A percentile compares a stretch with the other conserved stretches of the same genome.
Conservation (phyloP, 768 basidiomycete species). For the Trichaptum fuscoviolaceum region DNA sequence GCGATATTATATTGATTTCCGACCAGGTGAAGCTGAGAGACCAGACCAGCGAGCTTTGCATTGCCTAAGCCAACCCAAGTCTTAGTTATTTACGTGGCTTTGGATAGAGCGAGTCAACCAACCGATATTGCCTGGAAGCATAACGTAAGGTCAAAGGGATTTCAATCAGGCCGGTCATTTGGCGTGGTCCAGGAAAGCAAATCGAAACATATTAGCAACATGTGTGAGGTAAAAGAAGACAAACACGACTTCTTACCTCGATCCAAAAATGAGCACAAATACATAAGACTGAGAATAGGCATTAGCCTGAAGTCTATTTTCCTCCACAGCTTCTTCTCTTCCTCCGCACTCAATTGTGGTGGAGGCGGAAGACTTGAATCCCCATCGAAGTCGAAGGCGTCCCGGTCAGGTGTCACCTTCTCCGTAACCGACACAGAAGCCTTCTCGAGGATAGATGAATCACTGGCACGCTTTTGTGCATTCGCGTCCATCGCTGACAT, state of each 20-base stretch:
- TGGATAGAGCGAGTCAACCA: conserved; percentile 8
- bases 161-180: not conserved
- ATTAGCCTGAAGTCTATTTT: conserved; percentile 55
- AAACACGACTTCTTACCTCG: conserved; percentile 34
- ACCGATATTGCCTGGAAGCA: conserved; percentile 51
- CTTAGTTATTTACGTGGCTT: conserved; percentile 2
- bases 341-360: conserved; percentile 33
- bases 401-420: not conserved
- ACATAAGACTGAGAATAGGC: conserved; percentile 56
- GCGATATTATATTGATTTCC: conserved; percentile 64
- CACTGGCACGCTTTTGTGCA: not conserved
- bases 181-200: not conserved
- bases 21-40: conserved; percentile 47
- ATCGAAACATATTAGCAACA: not conserved
- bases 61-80: conserved; percentile 36
- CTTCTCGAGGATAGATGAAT: not conserved
- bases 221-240: not conserved
- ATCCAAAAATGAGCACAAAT: conserved; percentile 60
- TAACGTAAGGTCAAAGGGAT: not conserved
- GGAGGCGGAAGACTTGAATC: conserved; percentile 42
- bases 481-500: no score
- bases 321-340: conserved; percentile 50
- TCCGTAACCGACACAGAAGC: not conserved
- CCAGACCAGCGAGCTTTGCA: conserved; percentile 60
- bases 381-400: conserved; percentile 34